phyloP scores from a whole-genome alignment of 2,329 filamentous ascomycete species.

The Cercospora berteroae region DNA sequence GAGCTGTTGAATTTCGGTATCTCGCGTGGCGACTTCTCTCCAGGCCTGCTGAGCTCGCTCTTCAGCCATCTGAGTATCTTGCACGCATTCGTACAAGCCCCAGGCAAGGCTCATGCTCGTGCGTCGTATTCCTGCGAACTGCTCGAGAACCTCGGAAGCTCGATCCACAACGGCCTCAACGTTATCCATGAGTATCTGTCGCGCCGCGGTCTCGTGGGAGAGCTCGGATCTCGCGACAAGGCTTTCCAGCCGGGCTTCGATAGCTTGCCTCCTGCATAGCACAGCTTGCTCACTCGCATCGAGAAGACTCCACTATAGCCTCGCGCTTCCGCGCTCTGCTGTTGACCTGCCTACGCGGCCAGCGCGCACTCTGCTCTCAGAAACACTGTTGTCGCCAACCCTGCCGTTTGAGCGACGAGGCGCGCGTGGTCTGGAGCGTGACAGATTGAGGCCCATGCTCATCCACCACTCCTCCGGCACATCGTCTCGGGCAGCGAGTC shows the following conservation, averaged over 20 bases:
- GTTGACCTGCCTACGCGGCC: not conserved
- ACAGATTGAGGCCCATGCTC: conserved; percentile 42
- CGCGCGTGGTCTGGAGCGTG: conserved; percentile 25
- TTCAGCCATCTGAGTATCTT: not conserved
- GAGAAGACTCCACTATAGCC: conserved; percentile 4
- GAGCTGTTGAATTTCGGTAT: not conserved
- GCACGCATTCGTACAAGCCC: not conserved
- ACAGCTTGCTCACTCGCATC: not conserved
- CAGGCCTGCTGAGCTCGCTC: not conserved
- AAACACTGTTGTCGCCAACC: conserved; percentile 4
- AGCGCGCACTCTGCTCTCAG: not conserved
- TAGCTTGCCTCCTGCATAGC: not conserved
- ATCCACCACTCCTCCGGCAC: conserved; percentile 81
- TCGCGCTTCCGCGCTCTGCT: conserved; percentile 10
- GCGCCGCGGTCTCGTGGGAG: not conserved
- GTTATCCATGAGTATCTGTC: not conserved
- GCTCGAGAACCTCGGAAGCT: not conserved
- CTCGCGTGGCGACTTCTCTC: not conserved
- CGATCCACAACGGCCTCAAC: not conserved
- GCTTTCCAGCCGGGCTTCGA: not conserved
- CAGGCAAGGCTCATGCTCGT: not conserved
- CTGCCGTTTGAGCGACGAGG: conserved; percentile 2
- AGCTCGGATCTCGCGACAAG: not conserved
- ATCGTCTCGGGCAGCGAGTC: conserved; percentile 67
- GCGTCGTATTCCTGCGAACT: not conserved